Conservation (phyloP, 2,329 filamentous ascomycete species). For the Camptophora hylomeconis region DNA sequence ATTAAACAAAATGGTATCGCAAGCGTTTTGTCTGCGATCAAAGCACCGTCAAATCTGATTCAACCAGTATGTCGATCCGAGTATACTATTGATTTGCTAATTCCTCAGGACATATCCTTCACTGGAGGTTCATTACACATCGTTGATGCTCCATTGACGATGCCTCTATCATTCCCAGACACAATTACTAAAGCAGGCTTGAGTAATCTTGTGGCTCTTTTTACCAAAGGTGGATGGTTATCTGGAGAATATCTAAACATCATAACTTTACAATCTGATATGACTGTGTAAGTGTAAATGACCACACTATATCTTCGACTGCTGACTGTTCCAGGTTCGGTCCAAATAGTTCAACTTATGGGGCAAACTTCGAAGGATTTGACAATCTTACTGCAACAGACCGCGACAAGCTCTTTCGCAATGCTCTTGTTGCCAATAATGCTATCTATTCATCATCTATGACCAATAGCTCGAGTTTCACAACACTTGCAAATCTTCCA, state of each 20-base stretch:
- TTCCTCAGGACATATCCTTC: constrained; percentile 36
- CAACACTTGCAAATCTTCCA: constrained; percentile 31
- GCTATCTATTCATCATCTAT: constrained; percentile 40
- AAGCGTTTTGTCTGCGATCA: constrained; percentile 40
- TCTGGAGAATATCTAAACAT: constrained; percentile 16
- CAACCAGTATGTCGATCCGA: constrained; percentile 33
- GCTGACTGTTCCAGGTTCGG: constrained; percentile 46
- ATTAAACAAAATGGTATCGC: constrained; percentile 29
- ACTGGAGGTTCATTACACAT: constrained; percentile 44
- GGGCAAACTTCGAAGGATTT: constrained; percentile 40
- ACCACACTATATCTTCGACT: too few relatives aligned
- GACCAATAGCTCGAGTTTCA: constrained; percentile 24
- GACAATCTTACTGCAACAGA: constrained; percentile 34
- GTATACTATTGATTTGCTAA: constrained; percentile 2
- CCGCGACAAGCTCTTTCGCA: constrained; percentile 42
- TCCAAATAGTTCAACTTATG: constrained; percentile 48
- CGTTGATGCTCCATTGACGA: constrained; percentile 34
- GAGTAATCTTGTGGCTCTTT: constrained; percentile 34
- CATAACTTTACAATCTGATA: constrained; percentile 1
- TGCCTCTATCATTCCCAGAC: constrained; percentile 32
- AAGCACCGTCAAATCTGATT: constrained; percentile 35
- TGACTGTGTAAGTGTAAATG: too few relatives aligned
- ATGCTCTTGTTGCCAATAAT: constrained; percentile 42
- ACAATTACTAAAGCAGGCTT: constrained; percentile 32
- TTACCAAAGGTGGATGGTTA: constrained; percentile 27